phyloP scores from a whole-genome alignment of 1,284 basidiomycete genomes.

The Rugosomyces carneus region DNA sequence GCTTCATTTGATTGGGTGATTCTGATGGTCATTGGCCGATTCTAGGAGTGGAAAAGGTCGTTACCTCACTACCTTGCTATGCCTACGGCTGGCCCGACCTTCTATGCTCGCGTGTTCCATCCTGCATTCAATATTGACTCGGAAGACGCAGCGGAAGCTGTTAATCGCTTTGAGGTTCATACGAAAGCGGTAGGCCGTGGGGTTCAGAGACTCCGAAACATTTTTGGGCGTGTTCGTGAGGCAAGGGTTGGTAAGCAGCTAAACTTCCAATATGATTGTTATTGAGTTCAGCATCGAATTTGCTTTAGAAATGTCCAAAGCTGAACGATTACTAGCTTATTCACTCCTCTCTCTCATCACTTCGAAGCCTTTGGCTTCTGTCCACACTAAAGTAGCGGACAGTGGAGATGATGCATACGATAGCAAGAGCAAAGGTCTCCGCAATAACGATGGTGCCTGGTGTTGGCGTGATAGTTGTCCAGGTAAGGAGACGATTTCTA shows the following conservation, averaged over 20 bases:
- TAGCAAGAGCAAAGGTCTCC: constrained; percentile 42
- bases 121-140: constrained; percentile 79
- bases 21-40: not conserved
- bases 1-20: not conserved
- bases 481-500: constrained; percentile 36
- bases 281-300: not conserved
- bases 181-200: constrained; percentile 58
- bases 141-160: constrained; percentile 54
- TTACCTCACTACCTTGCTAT: constrained; percentile 55
- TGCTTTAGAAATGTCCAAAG: constrained; percentile 62
- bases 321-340: constrained; percentile 64
- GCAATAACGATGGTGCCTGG: constrained; percentile 76
- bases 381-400: constrained; percentile 37
- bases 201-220: constrained; percentile 58
- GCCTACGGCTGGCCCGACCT: constrained; percentile 59
- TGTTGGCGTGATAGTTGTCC: constrained; percentile 77
- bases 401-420: constrained; percentile 45
- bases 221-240: constrained; percentile 58
- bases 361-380: constrained; percentile 51
- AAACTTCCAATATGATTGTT: not conserved
- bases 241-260: constrained; percentile 53
- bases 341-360: constrained; percentile 66
- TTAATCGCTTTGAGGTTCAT: constrained; percentile 60
- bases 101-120: constrained; percentile 78
- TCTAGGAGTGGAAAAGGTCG: constrained; percentile 66